A percentile compares a stretch with the other conserved stretches of the same genome.
These are phyloP conservation scores for Trichophyton verrucosum DNA, from an alignment of 2,329 filamentous ascomycete species.

Conservation along the genomic window DNA sequence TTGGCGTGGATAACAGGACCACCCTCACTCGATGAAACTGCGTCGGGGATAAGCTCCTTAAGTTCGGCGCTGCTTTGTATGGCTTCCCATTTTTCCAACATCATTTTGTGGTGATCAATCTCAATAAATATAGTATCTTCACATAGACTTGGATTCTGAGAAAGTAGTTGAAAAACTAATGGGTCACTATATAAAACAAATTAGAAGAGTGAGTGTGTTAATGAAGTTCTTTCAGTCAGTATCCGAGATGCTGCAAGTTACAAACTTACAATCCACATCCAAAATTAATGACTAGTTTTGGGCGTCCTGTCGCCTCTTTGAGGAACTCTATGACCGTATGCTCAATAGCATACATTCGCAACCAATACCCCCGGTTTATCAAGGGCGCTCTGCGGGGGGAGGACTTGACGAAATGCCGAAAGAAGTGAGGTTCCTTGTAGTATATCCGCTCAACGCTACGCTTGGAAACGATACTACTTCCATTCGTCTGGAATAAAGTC, in stretches of 20 bases:
- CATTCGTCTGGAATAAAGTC: slow-evolving; percentile 54
- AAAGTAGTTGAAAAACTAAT: slow-evolving; percentile 70
- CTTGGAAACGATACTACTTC: slow-evolving; percentile 84
- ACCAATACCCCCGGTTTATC: slow-evolving; percentile 81
- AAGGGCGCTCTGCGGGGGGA: slow-evolving; percentile 71
- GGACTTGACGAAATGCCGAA: slow-evolving; percentile 76
- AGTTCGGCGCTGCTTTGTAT: slow-evolving; percentile 54
- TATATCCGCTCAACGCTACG: slow-evolving; percentile 85
- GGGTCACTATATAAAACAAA: slow-evolving; percentile 53
- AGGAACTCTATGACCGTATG: slow-evolving; percentile 62
- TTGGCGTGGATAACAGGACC: slow-evolving; percentile 50
- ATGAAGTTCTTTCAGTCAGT: too few relatives aligned
- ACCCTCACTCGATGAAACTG: slow-evolving; percentile 25
- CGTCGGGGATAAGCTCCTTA: slow-evolving; percentile 38
- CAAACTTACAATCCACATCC: slow-evolving; percentile 75
- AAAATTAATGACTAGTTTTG: slow-evolving; percentile 67
- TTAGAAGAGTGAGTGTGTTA: background rate
- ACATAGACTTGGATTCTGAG: slow-evolving; percentile 50
- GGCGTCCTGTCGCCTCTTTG: slow-evolving; percentile 40
- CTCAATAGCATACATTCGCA: slow-evolving; percentile 74
- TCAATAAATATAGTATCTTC: slow-evolving; percentile 59
- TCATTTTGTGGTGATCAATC: slow-evolving; percentile 72
- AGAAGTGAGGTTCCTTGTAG: slow-evolving; percentile 69
- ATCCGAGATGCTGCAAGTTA: background rate
- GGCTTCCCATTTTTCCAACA: slow-evolving; percentile 57